Percentiles rank a stretch among this genome's conserved stretches.
Conservation (phyloP, 2,329 filamentous ascomycete genomes). For the Diaporthe citrichinensis region DNA sequence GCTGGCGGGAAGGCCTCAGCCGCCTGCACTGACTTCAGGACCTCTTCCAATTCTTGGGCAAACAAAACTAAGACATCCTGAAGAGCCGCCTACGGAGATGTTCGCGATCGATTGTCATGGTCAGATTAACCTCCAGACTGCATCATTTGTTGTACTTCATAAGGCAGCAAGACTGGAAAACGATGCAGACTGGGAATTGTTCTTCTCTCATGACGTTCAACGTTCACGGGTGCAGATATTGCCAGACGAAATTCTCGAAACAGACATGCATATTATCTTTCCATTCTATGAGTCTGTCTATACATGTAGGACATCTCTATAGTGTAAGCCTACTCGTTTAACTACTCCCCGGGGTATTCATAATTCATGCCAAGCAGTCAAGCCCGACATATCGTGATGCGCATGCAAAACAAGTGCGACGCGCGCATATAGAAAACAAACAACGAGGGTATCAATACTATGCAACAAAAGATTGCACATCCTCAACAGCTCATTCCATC, state of each 20-base stretch:
- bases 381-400: conserved; percentile 28
- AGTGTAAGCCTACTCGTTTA: neutral
- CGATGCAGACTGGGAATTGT: too few relatives aligned
- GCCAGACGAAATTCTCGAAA: neutral
- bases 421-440: conserved; percentile 25
- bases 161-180: too few relatives aligned
- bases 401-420: conserved; percentile 17
- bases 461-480: conserved; percentile 21
- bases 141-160: too few relatives aligned
- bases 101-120: neutral
- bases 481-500: neutral
- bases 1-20: neutral
- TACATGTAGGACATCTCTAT: neutral
- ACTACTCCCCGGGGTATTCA: conserved; percentile 32
- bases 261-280: conserved; percentile 11
- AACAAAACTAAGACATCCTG: neutral
- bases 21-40: neutral
- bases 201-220: neutral
- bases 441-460: conserved; percentile 37
- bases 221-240: neutral
- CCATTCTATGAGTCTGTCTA: conserved; percentile 29
- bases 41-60: neutral
- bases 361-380: conserved; percentile 36
- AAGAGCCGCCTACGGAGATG: neutral
- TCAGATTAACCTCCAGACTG: neutral